Percentiles rank a stretch among this genome's conserved stretches.
phyloP scores from a whole-genome alignment of 1,284 basidiomycete species.

The Stygiomarasmius scandens region DNA sequence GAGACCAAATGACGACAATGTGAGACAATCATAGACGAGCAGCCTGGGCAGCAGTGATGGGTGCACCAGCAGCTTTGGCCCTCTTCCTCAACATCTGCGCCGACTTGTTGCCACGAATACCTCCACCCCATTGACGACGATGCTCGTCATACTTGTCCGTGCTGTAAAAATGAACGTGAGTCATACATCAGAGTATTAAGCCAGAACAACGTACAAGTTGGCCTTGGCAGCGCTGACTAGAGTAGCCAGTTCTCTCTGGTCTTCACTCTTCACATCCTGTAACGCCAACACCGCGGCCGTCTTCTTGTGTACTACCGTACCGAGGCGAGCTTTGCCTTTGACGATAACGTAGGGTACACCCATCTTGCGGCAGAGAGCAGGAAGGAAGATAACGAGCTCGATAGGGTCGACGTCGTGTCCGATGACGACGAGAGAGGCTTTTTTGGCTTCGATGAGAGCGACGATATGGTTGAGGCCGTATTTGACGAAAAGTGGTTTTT shows the following conservation, averaged over 20 bases:
- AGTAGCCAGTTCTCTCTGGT: constrained; percentile 92
- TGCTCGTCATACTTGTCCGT: constrained; percentile 95
- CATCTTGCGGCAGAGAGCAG: constrained; percentile 99
- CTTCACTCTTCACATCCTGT: constrained; percentile 95
- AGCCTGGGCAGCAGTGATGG: constrained; percentile 52
- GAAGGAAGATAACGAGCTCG: constrained; percentile 97
- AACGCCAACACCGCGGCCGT: constrained; percentile 90
- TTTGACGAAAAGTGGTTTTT: constrained; percentile 96
- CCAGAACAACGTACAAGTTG: constrained; percentile 75
- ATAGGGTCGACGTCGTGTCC: constrained; percentile 99
- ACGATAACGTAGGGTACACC: constrained; percentile 98
- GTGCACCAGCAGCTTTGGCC: constrained; percentile 86
- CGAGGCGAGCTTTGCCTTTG: constrained; percentile 97
- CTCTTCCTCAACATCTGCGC: constrained; percentile 92
- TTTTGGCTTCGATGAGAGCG: constrained; percentile 96
- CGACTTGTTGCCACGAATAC: constrained; percentile 91
- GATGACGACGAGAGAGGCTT: constrained; percentile 95
- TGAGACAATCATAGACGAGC: constrained; percentile 57
- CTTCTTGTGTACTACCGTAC: constrained; percentile 97
- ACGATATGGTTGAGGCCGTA: constrained; percentile 97
- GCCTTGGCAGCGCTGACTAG: constrained; percentile 94
- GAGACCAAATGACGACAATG: too few species aligned
- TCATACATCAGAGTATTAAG: neutral
- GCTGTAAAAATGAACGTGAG: constrained; percentile 41
- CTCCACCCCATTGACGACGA: constrained; percentile 95